phyloP scores from a whole-genome alignment of 202 grass and related monocot genomes.

The Zizania palustris region DNA sequence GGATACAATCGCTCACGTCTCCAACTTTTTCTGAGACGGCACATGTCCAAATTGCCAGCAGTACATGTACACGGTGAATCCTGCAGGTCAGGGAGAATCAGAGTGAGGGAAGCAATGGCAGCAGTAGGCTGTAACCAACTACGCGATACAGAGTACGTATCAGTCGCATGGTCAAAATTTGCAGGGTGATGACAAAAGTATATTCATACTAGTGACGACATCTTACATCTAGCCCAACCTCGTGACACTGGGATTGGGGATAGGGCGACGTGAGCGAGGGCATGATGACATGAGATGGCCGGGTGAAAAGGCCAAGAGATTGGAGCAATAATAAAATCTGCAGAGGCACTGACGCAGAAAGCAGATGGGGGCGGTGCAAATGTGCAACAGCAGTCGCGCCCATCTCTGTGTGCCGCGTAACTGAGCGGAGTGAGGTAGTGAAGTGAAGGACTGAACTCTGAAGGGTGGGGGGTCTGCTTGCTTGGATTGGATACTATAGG shows the following conservation, averaged over 20 bases:
- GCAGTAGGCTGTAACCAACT: background rate
- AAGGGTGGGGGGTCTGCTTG: background rate
- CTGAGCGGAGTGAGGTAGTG: background rate
- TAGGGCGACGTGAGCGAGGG: conserved; percentile 26
- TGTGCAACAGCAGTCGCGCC: conserved; percentile 2
- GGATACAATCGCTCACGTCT: background rate
- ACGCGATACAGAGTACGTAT: background rate
- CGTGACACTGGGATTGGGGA: conserved; percentile 23
- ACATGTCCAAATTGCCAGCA: no score
- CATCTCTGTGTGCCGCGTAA: conserved; percentile 15
- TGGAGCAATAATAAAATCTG: conserved; percentile 29
- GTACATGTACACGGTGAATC: background rate
- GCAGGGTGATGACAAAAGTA: conserved; percentile 39
- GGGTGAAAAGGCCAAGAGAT: conserved; percentile 43
- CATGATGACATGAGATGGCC: conserved; percentile 46
- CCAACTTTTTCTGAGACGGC: background rate
- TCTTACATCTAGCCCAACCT: background rate
- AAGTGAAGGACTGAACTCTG: background rate
- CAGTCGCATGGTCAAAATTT: conserved; percentile 23
- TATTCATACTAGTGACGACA: conserved; percentile 34
- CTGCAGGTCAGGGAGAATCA: conserved; percentile 17
- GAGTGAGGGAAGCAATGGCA: conserved; percentile 24
- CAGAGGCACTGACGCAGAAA: conserved; percentile 40
- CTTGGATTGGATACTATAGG: conserved; percentile 24
- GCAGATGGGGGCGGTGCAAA: conserved; percentile 20